Base-by-base conservation (phyloP, 2,329 filamentous ascomycete genomes). In the Nothopassalora personata region DNA sequence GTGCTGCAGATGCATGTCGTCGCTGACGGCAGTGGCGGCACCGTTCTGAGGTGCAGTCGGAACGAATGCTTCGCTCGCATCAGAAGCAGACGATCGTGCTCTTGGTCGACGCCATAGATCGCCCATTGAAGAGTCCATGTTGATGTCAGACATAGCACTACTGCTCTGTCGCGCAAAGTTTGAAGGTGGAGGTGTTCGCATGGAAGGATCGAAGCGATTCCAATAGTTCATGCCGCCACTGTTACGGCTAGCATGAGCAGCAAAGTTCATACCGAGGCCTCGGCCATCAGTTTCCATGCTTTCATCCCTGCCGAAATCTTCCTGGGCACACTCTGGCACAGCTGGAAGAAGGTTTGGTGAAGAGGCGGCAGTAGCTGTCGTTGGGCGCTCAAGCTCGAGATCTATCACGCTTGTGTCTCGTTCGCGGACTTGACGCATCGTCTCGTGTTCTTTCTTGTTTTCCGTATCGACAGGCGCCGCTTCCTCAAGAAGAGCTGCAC, bases 361-460 rank as follows among this genome's bases (percentile, higher is more conserved):
- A 0, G 88, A 89, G 36, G 87, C 81, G 1, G 84, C 81, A 2
- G 86, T 87, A 23, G 77, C 78, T 66, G 67, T 82, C 55, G 80
- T 74, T 51, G 80, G 71, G 10, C 75, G 73, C 57, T 75, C 65
- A 13, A 68, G 57, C 51, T 71, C 69, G n/a, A 70, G 63, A n/a
- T 71, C 68, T 11, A 63, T 55, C 56, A 86, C 64, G 56, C 68
- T 70, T 50, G 62, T 82, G 68, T 97, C 92, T 67, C 88, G 93
- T 73, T 97, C 94, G 46, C 91, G 88, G 30, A 97, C 92, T 74
- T 97, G 94, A 53, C 91, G 89, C 63, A 99, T 91, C 5, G 97
- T 94, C 74, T 97, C 93, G 39, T 93, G 91, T 78, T 99, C 94
- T 43, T 91, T 87, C 54, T 89, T 87, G 58, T 91, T 86, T 73